These are phyloP conservation scores for Nicotiana obtusifolia DNA, from an alignment of 257 asterid species.

Conservation along the genomic window DNA sequence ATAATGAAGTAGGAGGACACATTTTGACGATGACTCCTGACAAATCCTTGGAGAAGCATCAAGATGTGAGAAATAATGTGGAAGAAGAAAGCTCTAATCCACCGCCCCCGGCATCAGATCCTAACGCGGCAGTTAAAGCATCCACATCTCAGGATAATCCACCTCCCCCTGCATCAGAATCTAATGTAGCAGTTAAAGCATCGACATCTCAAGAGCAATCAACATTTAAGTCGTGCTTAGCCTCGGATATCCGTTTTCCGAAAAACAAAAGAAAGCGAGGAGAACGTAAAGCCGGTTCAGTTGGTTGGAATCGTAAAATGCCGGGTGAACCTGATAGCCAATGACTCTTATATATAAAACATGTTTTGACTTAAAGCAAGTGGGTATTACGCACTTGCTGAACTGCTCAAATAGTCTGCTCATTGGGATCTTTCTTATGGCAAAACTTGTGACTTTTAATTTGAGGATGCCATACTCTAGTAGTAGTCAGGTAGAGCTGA, in stretches of 20 bases:
- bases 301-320: constrained; percentile 58
- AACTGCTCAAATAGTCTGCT: neutral
- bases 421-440: neutral
- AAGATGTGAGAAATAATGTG: constrained; percentile 38
- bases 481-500: neutral
- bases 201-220: constrained; percentile 26
- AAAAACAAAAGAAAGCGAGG: constrained; percentile 78
- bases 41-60: constrained; percentile 34
- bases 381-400: no score
- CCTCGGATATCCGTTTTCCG: constrained; percentile 54
- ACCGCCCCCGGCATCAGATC: constrained; percentile 20
- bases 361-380: neutral
- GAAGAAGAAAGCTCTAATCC: constrained; percentile 51
- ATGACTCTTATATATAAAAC: constrained; percentile 4
- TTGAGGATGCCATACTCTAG: neutral
- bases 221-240: constrained; percentile 34
- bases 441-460: neutral
- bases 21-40: constrained; percentile 23
- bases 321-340: constrained; percentile 54
- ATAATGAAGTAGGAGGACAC: constrained; percentile 48
- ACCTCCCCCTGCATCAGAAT: constrained; percentile 21
- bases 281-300: constrained; percentile 72
- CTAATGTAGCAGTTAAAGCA: constrained; percentile 19
- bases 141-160: constrained; percentile 26
- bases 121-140: constrained; percentile 20